These are phyloP conservation scores for Lathyrus tuberosus DNA, from an alignment of 306 rosid species.

Conservation along the genomic window DNA sequence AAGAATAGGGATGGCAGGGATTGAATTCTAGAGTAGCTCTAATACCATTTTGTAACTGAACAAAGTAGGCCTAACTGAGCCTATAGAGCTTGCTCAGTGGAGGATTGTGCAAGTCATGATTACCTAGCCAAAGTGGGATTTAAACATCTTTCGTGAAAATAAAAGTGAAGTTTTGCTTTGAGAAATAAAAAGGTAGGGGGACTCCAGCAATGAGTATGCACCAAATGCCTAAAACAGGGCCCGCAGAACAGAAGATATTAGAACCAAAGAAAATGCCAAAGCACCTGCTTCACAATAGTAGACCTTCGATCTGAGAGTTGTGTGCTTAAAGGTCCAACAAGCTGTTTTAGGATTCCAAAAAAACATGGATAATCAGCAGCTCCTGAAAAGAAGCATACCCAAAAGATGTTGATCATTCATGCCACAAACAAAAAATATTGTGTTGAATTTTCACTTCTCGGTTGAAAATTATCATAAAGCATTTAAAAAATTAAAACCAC, in stretches of 20 bases:
- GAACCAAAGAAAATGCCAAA: conserved; percentile 4
- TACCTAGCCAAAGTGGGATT: conserved; percentile 2
- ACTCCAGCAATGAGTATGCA: conserved; percentile 12
- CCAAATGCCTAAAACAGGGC: conserved; percentile 13
- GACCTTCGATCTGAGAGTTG: conserved; percentile 99
- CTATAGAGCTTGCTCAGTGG: not conserved
- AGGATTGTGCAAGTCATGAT: not conserved
- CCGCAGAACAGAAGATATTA: conserved; percentile 15
- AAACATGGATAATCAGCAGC: conserved; percentile 90
- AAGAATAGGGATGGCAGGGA: conserved; percentile 20
- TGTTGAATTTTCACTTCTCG: conserved; percentile 13
- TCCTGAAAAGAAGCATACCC: conserved; percentile 58
- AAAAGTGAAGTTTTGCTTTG: conserved; percentile 9
- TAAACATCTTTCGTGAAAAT: conserved; percentile 22
- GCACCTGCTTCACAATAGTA: conserved; percentile 96
- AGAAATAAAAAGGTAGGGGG: conserved; percentile 2
- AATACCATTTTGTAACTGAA: conserved; percentile 14
- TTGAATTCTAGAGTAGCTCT: conserved; percentile 1
- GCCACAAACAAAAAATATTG: conserved; percentile 25
- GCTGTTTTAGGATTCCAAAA: conserved; percentile 89
- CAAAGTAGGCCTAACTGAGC: conserved; percentile 1
- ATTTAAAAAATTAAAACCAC: not conserved
- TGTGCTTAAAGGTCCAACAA: conserved; percentile 82
- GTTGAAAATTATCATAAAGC: conserved; percentile 5
- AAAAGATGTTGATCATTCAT: conserved; percentile 36